Evolutionary conservation across 805 yeast genomes (phyloP), one percentile per base, ranked within the genome.

Genomic region (Myxozyma neglecta): DNA sequence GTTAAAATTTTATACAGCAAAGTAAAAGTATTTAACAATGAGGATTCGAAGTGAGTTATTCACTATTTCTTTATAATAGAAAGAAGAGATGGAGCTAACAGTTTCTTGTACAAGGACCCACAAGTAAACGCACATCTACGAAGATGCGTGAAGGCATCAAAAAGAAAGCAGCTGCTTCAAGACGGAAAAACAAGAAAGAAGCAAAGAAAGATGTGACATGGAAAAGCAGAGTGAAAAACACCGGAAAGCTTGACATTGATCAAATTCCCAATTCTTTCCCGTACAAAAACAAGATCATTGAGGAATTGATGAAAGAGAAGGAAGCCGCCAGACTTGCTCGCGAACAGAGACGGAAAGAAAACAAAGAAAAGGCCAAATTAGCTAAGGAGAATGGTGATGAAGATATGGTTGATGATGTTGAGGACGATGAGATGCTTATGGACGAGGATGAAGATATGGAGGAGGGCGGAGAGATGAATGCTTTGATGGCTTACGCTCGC

Each of bases 261-360:
- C 98, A 98, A 67, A 93, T 94, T 69, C 99, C 99, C 59, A 80
- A 96, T 56, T 85, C 87, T 70, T 94, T 91, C 82, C 99, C 99
- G 39, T 94, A 91, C 79, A 94, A 93, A 75, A 96, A 89, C 66
- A 83, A 83, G 75, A 85, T 94, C 60, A 78, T 94, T 60, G 78
- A 79, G 73, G 74, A 78, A 75, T 65, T 81, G 75, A 77, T 83
- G 73, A 75, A 72, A 76, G 79, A 76, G 81, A 78, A 76, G 80
- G 79, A 69, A 76, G 79, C 66, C 74, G 76, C 73, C 76, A 75
- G 62, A 68, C 80, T 66, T 70, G 77, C 71, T 62, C 73, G 72
- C 59, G 75, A 69, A 75, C 75, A 57, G 46, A 39, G 53, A 34
- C 73, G 70, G 71, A 74, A 74, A 60, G 76, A 71, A 72, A 75